Base-by-base conservation (phyloP, 164 flowering plant species). In the Liquidambar formosana region DNA sequence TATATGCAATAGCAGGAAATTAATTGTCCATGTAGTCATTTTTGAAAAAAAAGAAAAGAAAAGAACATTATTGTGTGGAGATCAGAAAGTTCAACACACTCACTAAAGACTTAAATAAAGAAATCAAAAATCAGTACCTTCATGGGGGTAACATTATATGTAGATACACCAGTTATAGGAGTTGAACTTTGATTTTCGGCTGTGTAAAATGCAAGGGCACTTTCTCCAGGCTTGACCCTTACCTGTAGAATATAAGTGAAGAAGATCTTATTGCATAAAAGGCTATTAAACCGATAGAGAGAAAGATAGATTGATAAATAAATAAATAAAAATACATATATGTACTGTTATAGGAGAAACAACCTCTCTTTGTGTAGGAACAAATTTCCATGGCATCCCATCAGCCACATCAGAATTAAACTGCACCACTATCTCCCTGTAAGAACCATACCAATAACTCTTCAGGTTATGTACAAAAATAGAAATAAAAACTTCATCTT, bases 121-220 rank as follows among this genome's bases (percentile, higher is more conserved):
- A 62, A 51, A n/a, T 15, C 13, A 27, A 64, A 67, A 59, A 10
- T 22, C 16, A 19, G n/a, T 81, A 92, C 99, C 97, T 88, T 91
- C 97, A 95, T 95, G 23, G 99, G 99, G n/a, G 99, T 95, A 48
- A 95, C 97, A 82, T 95, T 95, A 64, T 95, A 92, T 0, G 97
- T 89, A 38, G 99, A 92, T 18, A 95, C 91, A 65, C 99, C 99
- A 51, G 85, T 85, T 71, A 95, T 92, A 57, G 99, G 97, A 63
- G 85, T 76, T 72, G 93, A 83, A 76, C 97, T 91, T 77, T 73
- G 68, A 82, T 95, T 95, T 85, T 93, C 94, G 68, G 99, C 99
- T 57, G 97, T 92, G 80, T 91, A 95, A 83, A 95, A 95, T 77
- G 99, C 99, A 77, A 95, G 97, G 47, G 99, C 97, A 79, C 99